Percentiles rank a stretch among this genome's conserved stretches.
These are phyloP conservation scores for Anthostomella pinea DNA, from an alignment of 2,329 filamentous ascomycete genomes.

Conservation along the genomic window DNA sequence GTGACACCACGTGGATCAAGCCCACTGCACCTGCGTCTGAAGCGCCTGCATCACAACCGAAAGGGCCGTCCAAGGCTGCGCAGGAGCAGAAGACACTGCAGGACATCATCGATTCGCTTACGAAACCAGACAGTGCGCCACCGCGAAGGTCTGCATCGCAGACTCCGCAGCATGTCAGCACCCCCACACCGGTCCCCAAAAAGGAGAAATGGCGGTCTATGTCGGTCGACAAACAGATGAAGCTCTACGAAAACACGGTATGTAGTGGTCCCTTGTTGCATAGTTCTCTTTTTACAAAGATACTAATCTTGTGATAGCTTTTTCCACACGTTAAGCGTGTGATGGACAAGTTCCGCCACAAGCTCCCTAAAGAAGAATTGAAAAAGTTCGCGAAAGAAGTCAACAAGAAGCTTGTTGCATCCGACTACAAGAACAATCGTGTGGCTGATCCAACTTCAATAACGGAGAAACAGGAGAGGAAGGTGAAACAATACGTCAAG, in stretches of 20 bases:
- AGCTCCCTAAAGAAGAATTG: constrained; percentile 76
- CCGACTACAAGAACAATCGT: constrained; percentile 87
- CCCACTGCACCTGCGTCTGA: constrained; percentile 70
- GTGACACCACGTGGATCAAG: constrained; percentile 76
- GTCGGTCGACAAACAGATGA: constrained; percentile 84
- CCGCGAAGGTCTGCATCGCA: constrained; percentile 54
- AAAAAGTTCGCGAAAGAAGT: constrained; percentile 65
- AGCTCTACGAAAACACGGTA: constrained; percentile 91
- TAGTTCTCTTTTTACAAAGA: constrained; percentile 11
- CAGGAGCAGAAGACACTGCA: constrained; percentile 72
- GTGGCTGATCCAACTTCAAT: constrained; percentile 76
- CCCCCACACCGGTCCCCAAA: constrained; percentile 56
- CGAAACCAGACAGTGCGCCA: constrained; percentile 61
- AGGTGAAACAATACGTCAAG: constrained; percentile 79
- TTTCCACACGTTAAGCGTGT: constrained; percentile 83
- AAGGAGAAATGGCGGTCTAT: constrained; percentile 70
- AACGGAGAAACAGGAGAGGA: constrained; percentile 72
- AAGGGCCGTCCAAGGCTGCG: constrained; percentile 60
- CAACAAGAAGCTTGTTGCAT: constrained; percentile 84
- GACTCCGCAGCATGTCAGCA: constrained; percentile 57
- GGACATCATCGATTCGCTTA: constrained; percentile 81
- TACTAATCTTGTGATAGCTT: constrained; percentile 51
- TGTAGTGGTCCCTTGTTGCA: constrained; percentile 34
- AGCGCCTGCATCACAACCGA: constrained; percentile 52
- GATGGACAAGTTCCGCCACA: constrained; percentile 81